A percentile compares a stretch with the other conserved stretches of the same genome.
Conservation (phyloP, 2,329 filamentous ascomycete genomes). For the Aureobasidium sp. region DNA sequence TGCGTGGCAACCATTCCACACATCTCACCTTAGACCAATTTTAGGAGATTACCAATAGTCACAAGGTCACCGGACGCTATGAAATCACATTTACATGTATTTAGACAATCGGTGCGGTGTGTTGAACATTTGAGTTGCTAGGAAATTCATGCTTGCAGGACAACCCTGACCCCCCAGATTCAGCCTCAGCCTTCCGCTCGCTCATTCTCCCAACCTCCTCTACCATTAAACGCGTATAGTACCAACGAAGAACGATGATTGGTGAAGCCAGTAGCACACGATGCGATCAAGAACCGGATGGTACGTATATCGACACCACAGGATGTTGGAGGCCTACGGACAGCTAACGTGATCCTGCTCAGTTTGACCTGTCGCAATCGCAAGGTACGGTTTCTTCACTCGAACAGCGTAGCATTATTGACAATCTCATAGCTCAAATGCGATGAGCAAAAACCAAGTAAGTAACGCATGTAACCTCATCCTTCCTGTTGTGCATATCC, state of each 20-base stretch:
- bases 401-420: not conserved
- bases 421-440: conserved; percentile 47
- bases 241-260: not conserved
- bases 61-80: too few relatives aligned
- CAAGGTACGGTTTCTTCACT: conserved; percentile 17
- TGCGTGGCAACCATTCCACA: too few relatives aligned
- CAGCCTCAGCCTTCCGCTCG: not conserved
- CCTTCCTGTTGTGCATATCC: too few relatives aligned
- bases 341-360: conserved; percentile 10
- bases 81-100: not conserved
- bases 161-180: not conserved
- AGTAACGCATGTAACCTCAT: not conserved
- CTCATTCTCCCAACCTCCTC: not conserved
- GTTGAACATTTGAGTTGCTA: too few relatives aligned
- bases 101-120: too few relatives aligned
- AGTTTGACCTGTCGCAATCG: conserved; percentile 26
- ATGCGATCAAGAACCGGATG: conserved; percentile 25
- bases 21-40: too few relatives aligned
- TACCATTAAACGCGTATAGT: not conserved
- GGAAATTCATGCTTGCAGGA: not conserved
- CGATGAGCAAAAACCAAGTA: conserved; percentile 50
- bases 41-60: too few relatives aligned
- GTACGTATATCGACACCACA: conserved; percentile 15
- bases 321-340: not conserved
- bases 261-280: not conserved